Evolutionary conservation across 2,329 filamentous ascomycete species (phyloP), one percentile per base, ranked within the genome.

Genomic region (Chaetomiaceae sp.): DNA sequence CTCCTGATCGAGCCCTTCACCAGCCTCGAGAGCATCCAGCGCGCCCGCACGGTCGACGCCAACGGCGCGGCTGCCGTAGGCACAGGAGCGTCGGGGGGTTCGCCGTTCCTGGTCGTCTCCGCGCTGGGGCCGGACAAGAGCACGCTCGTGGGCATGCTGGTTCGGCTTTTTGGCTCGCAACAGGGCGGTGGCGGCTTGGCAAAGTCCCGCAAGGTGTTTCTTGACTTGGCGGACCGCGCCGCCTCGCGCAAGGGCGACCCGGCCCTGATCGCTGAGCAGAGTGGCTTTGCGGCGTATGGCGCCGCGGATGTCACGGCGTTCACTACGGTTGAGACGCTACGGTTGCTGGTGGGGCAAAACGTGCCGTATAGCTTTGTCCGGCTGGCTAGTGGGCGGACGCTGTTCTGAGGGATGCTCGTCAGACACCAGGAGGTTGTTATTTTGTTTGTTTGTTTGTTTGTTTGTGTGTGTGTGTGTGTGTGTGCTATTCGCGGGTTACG

Each of bases 321-420:
- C 69, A 90, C 86, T 18, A 90, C 86, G 2, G 87, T 91, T 5
- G 86, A 93, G 67, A 91, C 83, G 39, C 67, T 93, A 45, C 74
- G 87, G 55, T 65, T 90, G 49, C 72, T 94, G 19, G 85, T 91
- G 10, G 88, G 88, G 9, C 86, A 93, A 68, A 93, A 93, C 62
- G 86, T 93, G 47, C 86, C 85, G 6, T 91, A 88, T 65, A 89
- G 86, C 66, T 94, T 94, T 69, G 88, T 93, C 34, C 75, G 86
- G 39, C 70, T 93, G 61, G 86, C 87, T 2, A 73, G 73, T 39
- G 75, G 75, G 2, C 65, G 72, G 18, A 68, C 67, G 22, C 64
- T 75, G 50, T 76, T 71, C 53, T 77, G 62, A 68, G 24, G 10
- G 6, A 2, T 8, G 24, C 6, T 9, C 22, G 9, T 19, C n/a